Percentiles rank a stretch among this genome's conserved stretches.
phyloP scores from a whole-genome alignment of 768 basidiomycete species.

The Aureoboletus auriporus region DNA sequence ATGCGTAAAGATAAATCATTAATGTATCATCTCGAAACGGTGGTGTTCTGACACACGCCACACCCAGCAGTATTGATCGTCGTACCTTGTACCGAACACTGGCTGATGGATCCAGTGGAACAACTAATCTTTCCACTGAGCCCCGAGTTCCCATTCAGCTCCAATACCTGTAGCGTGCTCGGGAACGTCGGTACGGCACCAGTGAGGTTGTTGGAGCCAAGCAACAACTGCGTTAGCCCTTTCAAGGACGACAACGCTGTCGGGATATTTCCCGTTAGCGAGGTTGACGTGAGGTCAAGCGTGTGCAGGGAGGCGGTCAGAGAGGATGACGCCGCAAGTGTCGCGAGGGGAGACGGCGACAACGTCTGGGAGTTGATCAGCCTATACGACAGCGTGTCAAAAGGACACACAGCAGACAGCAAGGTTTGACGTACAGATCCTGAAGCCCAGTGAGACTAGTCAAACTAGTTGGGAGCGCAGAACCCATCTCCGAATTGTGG shows the following conservation, averaged over 20 bases:
- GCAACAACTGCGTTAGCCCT: conserved; percentile 35
- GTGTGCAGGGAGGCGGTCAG: conserved; percentile 32
- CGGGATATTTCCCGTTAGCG: conserved; percentile 37
- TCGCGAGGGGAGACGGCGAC: conserved; percentile 29
- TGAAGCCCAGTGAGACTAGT: conserved; percentile 30
- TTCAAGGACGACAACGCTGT: conserved; percentile 30
- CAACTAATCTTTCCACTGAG: conserved; percentile 29
- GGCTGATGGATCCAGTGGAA: conserved; percentile 7
- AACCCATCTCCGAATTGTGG: conserved; percentile 38
- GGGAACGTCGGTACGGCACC: conserved; percentile 36
- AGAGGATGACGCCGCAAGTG: conserved; percentile 28
- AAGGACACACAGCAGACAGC: not conserved
- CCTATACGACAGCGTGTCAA: conserved; percentile 19
- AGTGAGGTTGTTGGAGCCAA: conserved; percentile 36
- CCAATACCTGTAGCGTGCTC: conserved; percentile 30
- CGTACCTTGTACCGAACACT: conserved; percentile 23
- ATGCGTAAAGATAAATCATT: conserved; percentile 1
- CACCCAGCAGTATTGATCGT: conserved; percentile 19
- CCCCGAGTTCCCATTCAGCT: conserved; percentile 35
- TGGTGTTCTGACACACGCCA: conserved; percentile 19
- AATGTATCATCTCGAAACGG: conserved; percentile 1
- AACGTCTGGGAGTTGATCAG: conserved; percentile 36
- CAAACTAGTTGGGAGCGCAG: conserved; percentile 34
- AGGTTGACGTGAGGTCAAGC: conserved; percentile 39
- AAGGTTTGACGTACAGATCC: conserved; percentile 29